Conservation (phyloP, 345 rosid genomes). For the Angophora floribunda region DNA sequence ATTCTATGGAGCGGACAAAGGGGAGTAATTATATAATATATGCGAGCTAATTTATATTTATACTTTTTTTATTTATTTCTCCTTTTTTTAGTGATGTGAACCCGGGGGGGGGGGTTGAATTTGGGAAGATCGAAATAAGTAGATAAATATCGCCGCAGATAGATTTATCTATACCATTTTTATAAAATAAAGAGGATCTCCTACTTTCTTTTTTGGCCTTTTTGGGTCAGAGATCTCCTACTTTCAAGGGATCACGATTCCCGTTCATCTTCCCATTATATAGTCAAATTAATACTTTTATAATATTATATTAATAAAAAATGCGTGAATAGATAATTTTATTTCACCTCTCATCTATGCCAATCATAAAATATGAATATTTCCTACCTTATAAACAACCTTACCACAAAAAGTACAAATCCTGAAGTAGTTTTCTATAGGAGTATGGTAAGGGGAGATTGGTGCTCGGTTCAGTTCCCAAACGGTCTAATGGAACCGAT, state of each 20-base stretch:
- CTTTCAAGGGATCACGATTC: background rate
- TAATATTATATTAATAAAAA: background rate
- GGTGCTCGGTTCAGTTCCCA: too few relatives aligned
- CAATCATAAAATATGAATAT: background rate
- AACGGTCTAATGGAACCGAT: too few relatives aligned
- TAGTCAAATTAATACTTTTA: background rate
- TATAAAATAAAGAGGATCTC: background rate
- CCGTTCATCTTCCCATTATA: background rate
- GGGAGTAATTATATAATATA: background rate
- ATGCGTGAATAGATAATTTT: background rate
- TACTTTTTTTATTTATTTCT: background rate
- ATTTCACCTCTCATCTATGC: background rate
- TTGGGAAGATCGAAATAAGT: background rate
- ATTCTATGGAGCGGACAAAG: background rate
- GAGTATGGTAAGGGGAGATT: too few relatives aligned
- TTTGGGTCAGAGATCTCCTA: too few relatives aligned
- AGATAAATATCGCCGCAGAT: background rate
- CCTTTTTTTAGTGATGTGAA: too few relatives aligned
- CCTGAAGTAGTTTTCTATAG: too few relatives aligned
- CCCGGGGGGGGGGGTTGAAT: background rate
- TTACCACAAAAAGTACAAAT: background rate
- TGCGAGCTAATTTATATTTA: background rate
- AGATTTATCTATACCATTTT: background rate
- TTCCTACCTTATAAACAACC: background rate
- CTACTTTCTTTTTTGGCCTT: background rate